phyloP scores from a whole-genome alignment of 345 rosid species.

The Carallia pectinifolia region DNA sequence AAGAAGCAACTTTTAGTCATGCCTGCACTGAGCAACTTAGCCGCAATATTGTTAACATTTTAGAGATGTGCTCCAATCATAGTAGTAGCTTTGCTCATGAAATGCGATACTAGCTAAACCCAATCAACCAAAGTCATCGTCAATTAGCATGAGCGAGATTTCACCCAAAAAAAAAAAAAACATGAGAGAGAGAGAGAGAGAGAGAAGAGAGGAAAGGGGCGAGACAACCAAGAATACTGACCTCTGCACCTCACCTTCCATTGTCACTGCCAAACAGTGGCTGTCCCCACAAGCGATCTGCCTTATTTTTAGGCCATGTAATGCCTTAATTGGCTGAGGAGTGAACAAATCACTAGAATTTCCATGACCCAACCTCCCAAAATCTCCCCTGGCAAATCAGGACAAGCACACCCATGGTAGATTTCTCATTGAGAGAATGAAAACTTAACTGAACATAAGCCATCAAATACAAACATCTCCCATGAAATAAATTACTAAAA shows the following conservation, averaged over 20 bases:
- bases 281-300: constrained; percentile 99
- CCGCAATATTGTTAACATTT: background rate
- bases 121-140: too few relatives aligned
- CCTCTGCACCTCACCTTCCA: constrained; percentile 93
- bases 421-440: background rate
- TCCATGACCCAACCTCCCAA: constrained; percentile 98
- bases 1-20: background rate
- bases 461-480: too few relatives aligned
- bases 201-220: too few relatives aligned
- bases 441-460: background rate
- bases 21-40: background rate
- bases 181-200: background rate
- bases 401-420: background rate
- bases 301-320: constrained; percentile 71
- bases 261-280: constrained; percentile 93
- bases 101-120: too few relatives aligned
- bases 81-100: background rate
- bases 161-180: too few relatives aligned
- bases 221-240: constrained; percentile 20
- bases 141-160: too few relatives aligned
- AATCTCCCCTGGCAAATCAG: constrained; percentile 77
- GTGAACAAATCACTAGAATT: constrained; percentile 90
- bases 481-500: too few relatives aligned
- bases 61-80: background rate
- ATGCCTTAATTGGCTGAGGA: constrained; percentile 81